phyloP scores from a whole-genome alignment of 768 basidiomycete genomes.

The Trametes gibbosa region DNA sequence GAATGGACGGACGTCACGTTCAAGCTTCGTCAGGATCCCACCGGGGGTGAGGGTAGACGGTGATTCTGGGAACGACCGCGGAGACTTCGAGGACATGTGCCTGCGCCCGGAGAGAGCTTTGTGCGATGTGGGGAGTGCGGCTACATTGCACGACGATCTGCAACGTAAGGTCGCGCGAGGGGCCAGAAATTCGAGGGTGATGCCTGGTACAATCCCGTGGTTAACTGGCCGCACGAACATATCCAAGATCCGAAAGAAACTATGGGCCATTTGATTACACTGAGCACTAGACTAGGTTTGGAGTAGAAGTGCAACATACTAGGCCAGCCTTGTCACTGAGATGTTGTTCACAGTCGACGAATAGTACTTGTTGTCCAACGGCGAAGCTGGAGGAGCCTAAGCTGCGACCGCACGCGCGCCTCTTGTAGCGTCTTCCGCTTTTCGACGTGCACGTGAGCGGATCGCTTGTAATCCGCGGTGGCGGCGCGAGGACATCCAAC shows the following conservation, averaged over 20 bases:
- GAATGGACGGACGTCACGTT: slow-evolving; percentile 9
- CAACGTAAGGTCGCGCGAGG: slow-evolving; percentile 33
- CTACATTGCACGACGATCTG: not conserved
- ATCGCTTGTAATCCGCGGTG: not conserved
- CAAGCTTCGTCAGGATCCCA: slow-evolving; percentile 1
- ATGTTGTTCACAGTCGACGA: too few relatives aligned
- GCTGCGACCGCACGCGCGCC: not conserved
- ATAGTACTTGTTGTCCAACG: too few relatives aligned
- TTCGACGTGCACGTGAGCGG: not conserved
- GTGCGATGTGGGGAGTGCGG: not conserved
- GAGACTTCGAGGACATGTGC: not conserved
- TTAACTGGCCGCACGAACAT: slow-evolving; percentile 24
- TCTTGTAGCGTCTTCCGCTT: not conserved
- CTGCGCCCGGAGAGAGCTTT: not conserved
- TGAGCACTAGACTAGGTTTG: slow-evolving; percentile 2
- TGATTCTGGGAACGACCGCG: not conserved
- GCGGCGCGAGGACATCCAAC: not conserved
- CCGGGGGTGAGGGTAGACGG: slow-evolving; percentile 14
- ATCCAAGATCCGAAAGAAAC: not conserved
- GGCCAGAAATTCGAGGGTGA: slow-evolving; percentile 43
- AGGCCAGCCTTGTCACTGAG: too few relatives aligned
- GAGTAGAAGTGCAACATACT: not conserved
- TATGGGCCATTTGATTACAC: not conserved
- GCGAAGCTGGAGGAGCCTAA: too few relatives aligned
- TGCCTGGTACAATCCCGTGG: slow-evolving; percentile 21